Evolutionary conservation across 2,329 filamentous ascomycete genomes (phyloP).

Genomic region (Penicillium glabrum): DNA sequence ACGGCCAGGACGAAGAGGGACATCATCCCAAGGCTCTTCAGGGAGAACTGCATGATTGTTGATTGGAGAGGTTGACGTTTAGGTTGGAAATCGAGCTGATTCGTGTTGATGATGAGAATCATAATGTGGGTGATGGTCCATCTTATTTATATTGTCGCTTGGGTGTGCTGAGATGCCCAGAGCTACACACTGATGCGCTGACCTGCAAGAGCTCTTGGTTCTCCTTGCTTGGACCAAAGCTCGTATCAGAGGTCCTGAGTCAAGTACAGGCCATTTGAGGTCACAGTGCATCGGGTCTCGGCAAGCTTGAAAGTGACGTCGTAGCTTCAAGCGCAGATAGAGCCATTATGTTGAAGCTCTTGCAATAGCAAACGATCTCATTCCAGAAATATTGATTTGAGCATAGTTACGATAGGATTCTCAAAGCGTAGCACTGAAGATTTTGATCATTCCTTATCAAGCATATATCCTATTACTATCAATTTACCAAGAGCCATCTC

Average conservation of each 20-base stretch:
- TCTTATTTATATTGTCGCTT: not conserved
- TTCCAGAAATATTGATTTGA: not conserved
- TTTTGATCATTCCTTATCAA: no score
- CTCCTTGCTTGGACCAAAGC: not conserved
- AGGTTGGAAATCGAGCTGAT: not conserved
- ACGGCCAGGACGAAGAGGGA: slow-evolving; percentile 13
- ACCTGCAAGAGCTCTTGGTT: not conserved
- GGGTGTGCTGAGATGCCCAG: not conserved
- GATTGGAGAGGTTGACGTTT: not conserved
- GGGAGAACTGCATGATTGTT: slow-evolving; percentile 13
- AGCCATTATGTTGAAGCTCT: not conserved
- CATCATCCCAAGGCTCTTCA: slow-evolving; percentile 15
- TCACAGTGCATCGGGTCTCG: slow-evolving; percentile 9
- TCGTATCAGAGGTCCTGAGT: not conserved
- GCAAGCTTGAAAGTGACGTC: not conserved
- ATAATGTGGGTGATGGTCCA: not conserved
- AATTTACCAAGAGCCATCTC: not conserved
- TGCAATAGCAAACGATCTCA: not conserved
- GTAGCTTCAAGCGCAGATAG: not conserved
- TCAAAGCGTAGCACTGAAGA: no score
- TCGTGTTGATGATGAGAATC: not conserved
- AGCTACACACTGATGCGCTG: not conserved
- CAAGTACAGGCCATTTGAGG: not conserved
- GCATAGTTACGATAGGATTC: not conserved
- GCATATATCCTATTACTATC: not conserved